Conservation (phyloP, 768 basidiomycete genomes). For the Rhodotorula paludigena region DNA sequence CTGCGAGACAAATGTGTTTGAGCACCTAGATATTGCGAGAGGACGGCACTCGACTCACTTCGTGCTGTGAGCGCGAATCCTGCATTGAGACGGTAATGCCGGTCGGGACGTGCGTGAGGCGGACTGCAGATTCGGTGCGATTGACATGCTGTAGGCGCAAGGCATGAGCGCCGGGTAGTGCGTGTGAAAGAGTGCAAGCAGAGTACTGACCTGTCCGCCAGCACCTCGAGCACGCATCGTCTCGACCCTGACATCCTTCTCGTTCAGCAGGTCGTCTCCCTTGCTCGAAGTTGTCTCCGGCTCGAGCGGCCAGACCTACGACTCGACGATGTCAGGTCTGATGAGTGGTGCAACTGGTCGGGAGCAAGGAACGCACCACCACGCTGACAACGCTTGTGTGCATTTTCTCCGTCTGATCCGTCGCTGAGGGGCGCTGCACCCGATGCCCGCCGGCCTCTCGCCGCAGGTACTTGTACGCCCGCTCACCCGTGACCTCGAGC, state of each 20-base stretch:
- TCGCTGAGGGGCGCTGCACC: constrained; percentile 87
- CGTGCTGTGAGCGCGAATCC: constrained; percentile 92
- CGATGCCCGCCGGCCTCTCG: constrained; percentile 96
- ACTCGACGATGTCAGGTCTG: too few species aligned
- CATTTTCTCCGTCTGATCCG: constrained; percentile 76
- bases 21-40: too few species aligned
- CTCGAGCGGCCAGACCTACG: constrained; percentile 71
- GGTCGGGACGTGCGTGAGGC: constrained; percentile 84
- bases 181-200: background rate
- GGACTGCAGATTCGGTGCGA: constrained; percentile 94
- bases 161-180: background rate
- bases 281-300: constrained; percentile 56
- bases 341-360: background rate
- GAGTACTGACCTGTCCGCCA: constrained; percentile 71
- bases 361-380: constrained; percentile 55
- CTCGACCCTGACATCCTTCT: constrained; percentile 78
- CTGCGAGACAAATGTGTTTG: too few species aligned
- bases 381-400: constrained; percentile 88
- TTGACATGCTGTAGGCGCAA: constrained; percentile 75
- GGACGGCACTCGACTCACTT: constrained; percentile 52
- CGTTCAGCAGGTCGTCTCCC: constrained; percentile 62
- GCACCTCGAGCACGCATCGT: constrained; percentile 97
- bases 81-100: constrained; percentile 97
- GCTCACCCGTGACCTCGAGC: constrained; percentile 69
- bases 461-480: constrained; percentile 69